Evolutionary conservation across 495 filamentous ascomycete species (phyloP), one percentile per base, ranked within the genome.

Genomic region (Pseudoneurospora amorphoporcata): DNA sequence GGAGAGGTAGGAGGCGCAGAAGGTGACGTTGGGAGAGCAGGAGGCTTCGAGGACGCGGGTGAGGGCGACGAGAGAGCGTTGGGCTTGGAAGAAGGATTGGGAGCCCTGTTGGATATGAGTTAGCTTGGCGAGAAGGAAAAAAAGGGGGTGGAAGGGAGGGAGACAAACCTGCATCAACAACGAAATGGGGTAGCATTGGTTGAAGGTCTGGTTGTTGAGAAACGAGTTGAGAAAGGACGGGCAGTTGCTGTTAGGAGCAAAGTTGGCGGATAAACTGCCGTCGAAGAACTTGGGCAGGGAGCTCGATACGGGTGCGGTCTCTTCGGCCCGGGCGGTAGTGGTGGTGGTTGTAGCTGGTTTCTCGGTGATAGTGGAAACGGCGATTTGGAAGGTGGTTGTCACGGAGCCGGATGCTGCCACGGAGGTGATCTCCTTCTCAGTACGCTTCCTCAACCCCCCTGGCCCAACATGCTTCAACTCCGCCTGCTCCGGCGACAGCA

Each of bases 251-350:
- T 69, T 76, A 3, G 75, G 75, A 2, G 88, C 89, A 83, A 92
- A 95, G 78, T 94, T 92, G 69, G 85, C 85, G 19, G 88, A 87
- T 47, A 94, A 81, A 73, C 85, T 87, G 61, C 88, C 89, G 76
- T 95, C 92, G 78, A 95, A 92, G 5, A 91, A 87, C 8, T 81
- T 86, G 0, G 93, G 93, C 39, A 95, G 83, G 17, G 86, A 79
- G 72, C 80, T 82, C 29, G 69, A 47, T 41, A 35, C 69, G 37
- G n/a, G 70, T 73, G 12, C 53, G 23, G 53, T 35, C 53, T 65
- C 53, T 12, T 12, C 3, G 37, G 77, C 74, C n/a, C 77, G 77
- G 12, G 76, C 70, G 53, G 73, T 74, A 2, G 79, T 80, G 4
- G 80, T 73, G 39, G 77, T 70, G 9, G 80, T 76, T 41, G 73